phyloP scores from a whole-genome alignment of 2,329 filamentous ascomycete genomes.

The Colletotrichum tanaceti region DNA sequence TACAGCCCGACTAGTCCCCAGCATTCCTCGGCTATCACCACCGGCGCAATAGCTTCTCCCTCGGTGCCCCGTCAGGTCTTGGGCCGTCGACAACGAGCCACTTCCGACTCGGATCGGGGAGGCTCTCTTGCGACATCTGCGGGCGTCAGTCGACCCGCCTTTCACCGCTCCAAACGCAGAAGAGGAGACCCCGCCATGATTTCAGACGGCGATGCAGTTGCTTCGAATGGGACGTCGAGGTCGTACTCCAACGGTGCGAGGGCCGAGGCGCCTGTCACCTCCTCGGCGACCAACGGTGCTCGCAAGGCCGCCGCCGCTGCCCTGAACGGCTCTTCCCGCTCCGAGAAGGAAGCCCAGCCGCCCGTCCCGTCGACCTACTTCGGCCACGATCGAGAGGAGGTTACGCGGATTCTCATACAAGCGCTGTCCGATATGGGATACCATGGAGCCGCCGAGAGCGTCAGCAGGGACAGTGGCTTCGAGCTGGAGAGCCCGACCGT shows the following conservation, averaged over 20 bases:
- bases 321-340: constrained; percentile 43
- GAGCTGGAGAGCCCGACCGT: constrained; percentile 88
- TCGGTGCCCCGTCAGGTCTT: constrained; percentile 55
- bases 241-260: constrained; percentile 68
- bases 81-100: constrained; percentile 66
- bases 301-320: constrained; percentile 43
- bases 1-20: constrained; percentile 39
- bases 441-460: constrained; percentile 75
- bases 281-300: constrained; percentile 58
- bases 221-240: constrained; percentile 65
- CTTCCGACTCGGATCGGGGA: constrained; percentile 53
- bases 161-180: constrained; percentile 60
- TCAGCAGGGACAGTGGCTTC: constrained; percentile 86
- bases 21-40: constrained; percentile 48
- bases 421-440: constrained; percentile 91
- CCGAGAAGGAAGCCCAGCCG: constrained; percentile 47
- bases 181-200: constrained; percentile 73
- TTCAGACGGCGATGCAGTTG: constrained; percentile 64
- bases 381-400: constrained; percentile 91
- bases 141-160: constrained; percentile 42
- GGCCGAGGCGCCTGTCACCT: constrained; percentile 53
- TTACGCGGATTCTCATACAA: constrained; percentile 92
- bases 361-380: constrained; percentile 66
- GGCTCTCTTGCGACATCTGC: constrained; percentile 44
- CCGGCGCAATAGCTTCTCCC: constrained; percentile 57